Base-by-base conservation (phyloP, 2,329 filamentous ascomycete genomes). In the Fusarium sp. region DNA sequence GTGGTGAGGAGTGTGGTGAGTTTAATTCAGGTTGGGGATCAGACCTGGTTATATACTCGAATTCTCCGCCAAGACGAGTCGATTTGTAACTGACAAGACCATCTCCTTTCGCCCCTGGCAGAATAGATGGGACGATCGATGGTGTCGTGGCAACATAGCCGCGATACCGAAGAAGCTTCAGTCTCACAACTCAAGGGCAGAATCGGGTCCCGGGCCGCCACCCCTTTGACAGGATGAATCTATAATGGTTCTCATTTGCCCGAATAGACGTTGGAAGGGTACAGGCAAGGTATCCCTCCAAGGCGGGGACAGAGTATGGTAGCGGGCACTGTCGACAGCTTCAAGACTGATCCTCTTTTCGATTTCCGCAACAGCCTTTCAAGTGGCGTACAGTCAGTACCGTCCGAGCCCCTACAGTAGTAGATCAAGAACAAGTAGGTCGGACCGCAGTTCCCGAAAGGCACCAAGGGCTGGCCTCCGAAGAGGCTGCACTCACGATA, bases 391-490 rank as follows among this genome's bases (percentile, higher is more conserved):
- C 24, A 31, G 54, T 24, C 50, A 41, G 50, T 43, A 45, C 31
- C 34, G 39, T 32, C 45, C 40, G 34, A 29, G 19, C 53, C 44
- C 40, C 46, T 48, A 42, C 35, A 40, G 31, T 28, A 51, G 26
- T 28, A 35, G 35, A 48, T 26, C 22, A 10, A 50, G 28, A 24
- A 39, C 35, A 9, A 61, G 35, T 32, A 47, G 41, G 19, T 35
- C 64, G 64, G 64, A 61, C 64, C 64, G 64, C 40, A 44, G 32
- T 67, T 60, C 51, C 63, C 60, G 54, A 53, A 53, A 41, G 38
- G 43, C 43, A 46, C 24, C 31, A 39, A 51, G 12, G 22, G 15
- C 29, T 56, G 50, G 36, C 43, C 43, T 66, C 63, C 53, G 58
- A 60, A 55, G 53, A 60, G 58, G 62, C 48, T 56, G 63, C 56